phyloP scores from a whole-genome alignment of 2,329 filamentous ascomycete species.

The Xylaria sp. region DNA sequence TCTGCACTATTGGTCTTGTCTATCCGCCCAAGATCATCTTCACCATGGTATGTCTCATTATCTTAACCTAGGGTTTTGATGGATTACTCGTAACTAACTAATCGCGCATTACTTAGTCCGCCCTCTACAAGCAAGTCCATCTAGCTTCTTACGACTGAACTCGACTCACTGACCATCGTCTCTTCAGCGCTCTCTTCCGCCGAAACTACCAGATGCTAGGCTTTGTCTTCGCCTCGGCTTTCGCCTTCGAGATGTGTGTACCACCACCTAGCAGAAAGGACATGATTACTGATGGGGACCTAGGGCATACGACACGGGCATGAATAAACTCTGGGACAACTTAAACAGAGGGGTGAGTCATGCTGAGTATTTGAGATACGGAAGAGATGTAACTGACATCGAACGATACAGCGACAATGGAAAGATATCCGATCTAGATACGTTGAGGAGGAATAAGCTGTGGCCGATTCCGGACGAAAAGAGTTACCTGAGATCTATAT shows the following conservation, averaged over 20 bases:
- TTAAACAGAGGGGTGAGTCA: slow-evolving; percentile 89
- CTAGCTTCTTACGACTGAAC: slow-evolving; percentile 17
- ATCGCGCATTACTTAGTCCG: slow-evolving; percentile 51
- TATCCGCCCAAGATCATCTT: slow-evolving; percentile 24
- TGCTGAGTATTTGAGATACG: neutral
- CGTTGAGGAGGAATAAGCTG: slow-evolving; percentile 66
- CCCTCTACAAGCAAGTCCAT: slow-evolving; percentile 68
- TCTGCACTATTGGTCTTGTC: slow-evolving; percentile 5
- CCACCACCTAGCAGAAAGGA: slow-evolving; percentile 18
- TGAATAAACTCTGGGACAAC: slow-evolving; percentile 89
- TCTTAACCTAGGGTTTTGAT: slow-evolving; percentile 5
- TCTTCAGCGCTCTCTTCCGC: slow-evolving; percentile 79
- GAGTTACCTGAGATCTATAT: neutral
- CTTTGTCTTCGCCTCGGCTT: slow-evolving; percentile 86
- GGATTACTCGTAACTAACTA: slow-evolving; percentile 37
- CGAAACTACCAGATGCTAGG: slow-evolving; percentile 89
- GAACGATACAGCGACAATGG: slow-evolving; percentile 85
- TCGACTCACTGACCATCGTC: slow-evolving; percentile 41
- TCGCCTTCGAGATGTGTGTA: slow-evolving; percentile 91
- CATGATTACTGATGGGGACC: slow-evolving; percentile 48
- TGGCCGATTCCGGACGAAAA: slow-evolving; percentile 23
- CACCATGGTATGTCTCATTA: slow-evolving; percentile 64
- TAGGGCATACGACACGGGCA: slow-evolving; percentile 83
- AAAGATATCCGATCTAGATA: slow-evolving; percentile 98
- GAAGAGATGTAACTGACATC: slow-evolving; percentile 46